These are phyloP conservation scores for Rhodamnia rubescens DNA, from an alignment of 345 rosid species.

Conservation along the genomic window DNA sequence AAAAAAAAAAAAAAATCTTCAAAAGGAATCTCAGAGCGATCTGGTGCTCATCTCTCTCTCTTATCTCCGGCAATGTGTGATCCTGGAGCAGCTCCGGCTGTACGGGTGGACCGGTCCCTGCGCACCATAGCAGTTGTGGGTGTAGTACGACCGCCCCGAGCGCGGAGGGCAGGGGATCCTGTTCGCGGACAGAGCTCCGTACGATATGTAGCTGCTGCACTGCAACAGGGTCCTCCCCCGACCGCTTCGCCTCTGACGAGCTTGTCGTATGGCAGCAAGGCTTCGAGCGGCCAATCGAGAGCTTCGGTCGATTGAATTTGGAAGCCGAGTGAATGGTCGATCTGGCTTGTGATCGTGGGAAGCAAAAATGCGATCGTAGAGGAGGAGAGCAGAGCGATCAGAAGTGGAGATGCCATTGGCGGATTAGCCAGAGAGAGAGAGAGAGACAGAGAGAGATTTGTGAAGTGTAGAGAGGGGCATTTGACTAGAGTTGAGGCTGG, in stretches of 20 bases:
- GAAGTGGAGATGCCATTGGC: neutral
- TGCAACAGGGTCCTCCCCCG: neutral
- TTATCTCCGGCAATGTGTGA: constrained; percentile 72
- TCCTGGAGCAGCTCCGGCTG: constrained; percentile 57
- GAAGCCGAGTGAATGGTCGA: neutral
- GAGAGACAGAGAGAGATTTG: neutral
- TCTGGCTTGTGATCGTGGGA: neutral
- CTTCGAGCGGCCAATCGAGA: neutral
- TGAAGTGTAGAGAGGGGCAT: neutral
- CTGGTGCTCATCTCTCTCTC: neutral
- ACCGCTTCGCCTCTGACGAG: neutral
- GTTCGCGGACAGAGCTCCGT: constrained; percentile 77
- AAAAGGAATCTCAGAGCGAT: neutral
- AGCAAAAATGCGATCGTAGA: neutral
- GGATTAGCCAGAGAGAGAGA: neutral
- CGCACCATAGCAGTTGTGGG: constrained; percentile 58
- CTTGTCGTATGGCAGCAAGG: neutral
- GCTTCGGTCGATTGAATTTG: neutral
- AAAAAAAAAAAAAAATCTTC: neutral
- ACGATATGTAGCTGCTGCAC: constrained; percentile 46
- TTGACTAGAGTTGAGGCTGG: neutral
- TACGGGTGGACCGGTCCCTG: constrained; percentile 64
- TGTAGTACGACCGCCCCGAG: constrained; percentile 86
- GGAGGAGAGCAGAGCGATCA: neutral
- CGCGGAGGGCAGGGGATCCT: constrained; percentile 82